Percentiles rank a stretch among this genome's conserved stretches.
These are phyloP conservation scores for Cytospora schulzeri DNA, from an alignment of 2,329 filamentous ascomycete species.

Conservation along the genomic window DNA sequence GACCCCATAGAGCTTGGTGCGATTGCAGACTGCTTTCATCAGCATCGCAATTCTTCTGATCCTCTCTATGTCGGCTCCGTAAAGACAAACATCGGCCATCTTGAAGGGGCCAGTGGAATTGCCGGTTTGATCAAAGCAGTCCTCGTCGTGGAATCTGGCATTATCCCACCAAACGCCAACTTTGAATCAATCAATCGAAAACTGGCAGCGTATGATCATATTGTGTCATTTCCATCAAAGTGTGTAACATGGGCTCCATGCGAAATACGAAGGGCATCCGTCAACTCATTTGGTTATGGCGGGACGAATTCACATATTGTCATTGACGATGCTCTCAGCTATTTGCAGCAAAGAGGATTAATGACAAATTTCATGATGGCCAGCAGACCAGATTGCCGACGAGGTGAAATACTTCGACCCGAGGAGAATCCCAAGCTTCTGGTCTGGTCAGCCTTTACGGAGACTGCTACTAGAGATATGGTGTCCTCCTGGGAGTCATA, in stretches of 20 bases:
- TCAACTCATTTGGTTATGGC: conserved; percentile 11
- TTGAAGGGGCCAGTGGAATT: conserved; percentile 27
- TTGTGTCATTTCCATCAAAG: background rate
- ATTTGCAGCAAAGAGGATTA: background rate
- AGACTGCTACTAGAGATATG: background rate
- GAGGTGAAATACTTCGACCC: background rate
- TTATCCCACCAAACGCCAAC: conserved; percentile 25
- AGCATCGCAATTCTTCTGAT: conserved; percentile 24
- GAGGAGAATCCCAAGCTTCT: background rate
- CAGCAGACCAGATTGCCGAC: background rate
- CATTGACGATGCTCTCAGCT: conserved; percentile 6
- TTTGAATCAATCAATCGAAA: conserved; percentile 27
- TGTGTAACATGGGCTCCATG: background rate
- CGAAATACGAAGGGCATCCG: background rate
- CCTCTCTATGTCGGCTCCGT: conserved; percentile 8
- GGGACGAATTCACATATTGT: conserved; percentile 2
- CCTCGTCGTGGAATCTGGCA: conserved; percentile 26
- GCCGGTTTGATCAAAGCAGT: conserved; percentile 30
- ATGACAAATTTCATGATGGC: background rate
- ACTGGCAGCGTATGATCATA: background rate
- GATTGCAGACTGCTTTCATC: conserved; percentile 38
- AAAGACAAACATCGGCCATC: conserved; percentile 15
- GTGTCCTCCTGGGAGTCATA: background rate
- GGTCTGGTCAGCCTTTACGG: background rate
- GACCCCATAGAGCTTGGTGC: conserved; percentile 52